phyloP scores from a whole-genome alignment of 2,329 filamentous ascomycete genomes.

The Blastomyces silverae region DNA sequence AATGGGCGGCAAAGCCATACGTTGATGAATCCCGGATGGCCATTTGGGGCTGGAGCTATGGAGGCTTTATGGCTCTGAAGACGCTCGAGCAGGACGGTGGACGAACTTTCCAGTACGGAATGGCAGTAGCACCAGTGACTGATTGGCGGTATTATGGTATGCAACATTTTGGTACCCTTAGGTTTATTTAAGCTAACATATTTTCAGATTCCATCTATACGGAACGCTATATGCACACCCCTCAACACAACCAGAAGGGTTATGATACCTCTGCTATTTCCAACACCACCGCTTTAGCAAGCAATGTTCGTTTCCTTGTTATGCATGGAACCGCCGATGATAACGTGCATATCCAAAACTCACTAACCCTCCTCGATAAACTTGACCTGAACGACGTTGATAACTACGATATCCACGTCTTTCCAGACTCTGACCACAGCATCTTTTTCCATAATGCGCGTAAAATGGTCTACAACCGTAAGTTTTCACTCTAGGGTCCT shows the following conservation, averaged over 20 bases:
- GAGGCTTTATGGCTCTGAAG: conserved; percentile 91
- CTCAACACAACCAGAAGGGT: conserved; percentile 69
- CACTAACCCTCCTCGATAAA: conserved; percentile 76
- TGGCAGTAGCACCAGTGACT: conserved; percentile 97
- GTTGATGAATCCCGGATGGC: conserved; percentile 75
- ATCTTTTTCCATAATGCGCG: conserved; percentile 95
- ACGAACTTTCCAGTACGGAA: conserved; percentile 86
- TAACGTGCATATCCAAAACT: conserved; percentile 96
- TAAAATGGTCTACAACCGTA: conserved; percentile 84
- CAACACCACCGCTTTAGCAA: conserved; percentile 64
- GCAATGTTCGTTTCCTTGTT: conserved; percentile 80
- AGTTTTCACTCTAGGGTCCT: conserved; percentile 38
- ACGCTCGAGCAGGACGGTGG: conserved; percentile 87
- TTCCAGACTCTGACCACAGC: conserved; percentile 90
- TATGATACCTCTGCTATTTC: conserved; percentile 69
- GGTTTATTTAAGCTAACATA: conserved; percentile 22
- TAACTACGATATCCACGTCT: conserved; percentile 96
- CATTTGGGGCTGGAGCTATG: conserved; percentile 98
- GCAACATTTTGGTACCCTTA: conserved; percentile 12
- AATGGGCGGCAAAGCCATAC: conserved; percentile 74
- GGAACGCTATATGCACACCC: conserved; percentile 94
- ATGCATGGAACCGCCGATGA: conserved; percentile 98
- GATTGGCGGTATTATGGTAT: conserved; percentile 87
- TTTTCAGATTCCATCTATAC: conserved; percentile 73
- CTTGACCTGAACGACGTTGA: conserved; percentile 73